These are phyloP conservation scores for Veloboletus limbatus DNA, from an alignment of 1,284 basidiomycete genomes.

Conservation along the genomic window DNA sequence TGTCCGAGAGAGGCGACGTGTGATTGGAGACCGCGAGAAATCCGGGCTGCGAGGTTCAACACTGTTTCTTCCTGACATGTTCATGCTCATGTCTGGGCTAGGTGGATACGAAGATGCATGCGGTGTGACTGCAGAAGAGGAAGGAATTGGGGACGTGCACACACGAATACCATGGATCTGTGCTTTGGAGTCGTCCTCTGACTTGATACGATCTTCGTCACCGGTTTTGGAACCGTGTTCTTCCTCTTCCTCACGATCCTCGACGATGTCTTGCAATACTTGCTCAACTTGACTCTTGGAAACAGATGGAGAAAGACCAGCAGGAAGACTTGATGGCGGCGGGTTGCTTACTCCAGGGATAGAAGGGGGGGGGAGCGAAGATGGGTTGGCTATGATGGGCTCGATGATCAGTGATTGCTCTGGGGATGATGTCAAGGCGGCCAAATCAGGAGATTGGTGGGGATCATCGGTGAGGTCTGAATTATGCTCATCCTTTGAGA, in stretches of 20 bases:
- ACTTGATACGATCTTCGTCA: constrained; percentile 2
- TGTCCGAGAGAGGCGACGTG: constrained; percentile 28
- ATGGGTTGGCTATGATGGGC: constrained; percentile 30
- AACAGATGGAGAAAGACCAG: constrained; percentile 28
- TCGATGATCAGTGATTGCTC: constrained; percentile 23
- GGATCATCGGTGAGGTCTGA: background rate
- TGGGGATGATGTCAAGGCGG: constrained; percentile 7
- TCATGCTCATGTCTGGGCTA: constrained; percentile 21
- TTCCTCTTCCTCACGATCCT: constrained; percentile 47
- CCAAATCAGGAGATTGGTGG: background rate
- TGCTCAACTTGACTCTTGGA: constrained; percentile 30
- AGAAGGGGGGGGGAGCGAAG: constrained; percentile 36
- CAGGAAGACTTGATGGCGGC: constrained; percentile 40
- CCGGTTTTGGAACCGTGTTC: constrained; percentile 13
- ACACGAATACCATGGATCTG: constrained; percentile 63
- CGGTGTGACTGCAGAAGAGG: constrained; percentile 23
- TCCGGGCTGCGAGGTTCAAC: constrained; percentile 26
- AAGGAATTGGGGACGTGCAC: constrained; percentile 40
- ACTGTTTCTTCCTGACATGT: constrained; percentile 23
- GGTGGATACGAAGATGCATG: constrained; percentile 22
- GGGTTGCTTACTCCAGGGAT: constrained; percentile 27
- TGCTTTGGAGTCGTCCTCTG: constrained; percentile 25
- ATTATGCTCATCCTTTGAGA: background rate
- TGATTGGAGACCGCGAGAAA: constrained; percentile 4
- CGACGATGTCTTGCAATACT: constrained; percentile 52